Evolutionary conservation across 73 alveolate species (phyloP).

Genomic region (Diophrys sp.): DNA sequence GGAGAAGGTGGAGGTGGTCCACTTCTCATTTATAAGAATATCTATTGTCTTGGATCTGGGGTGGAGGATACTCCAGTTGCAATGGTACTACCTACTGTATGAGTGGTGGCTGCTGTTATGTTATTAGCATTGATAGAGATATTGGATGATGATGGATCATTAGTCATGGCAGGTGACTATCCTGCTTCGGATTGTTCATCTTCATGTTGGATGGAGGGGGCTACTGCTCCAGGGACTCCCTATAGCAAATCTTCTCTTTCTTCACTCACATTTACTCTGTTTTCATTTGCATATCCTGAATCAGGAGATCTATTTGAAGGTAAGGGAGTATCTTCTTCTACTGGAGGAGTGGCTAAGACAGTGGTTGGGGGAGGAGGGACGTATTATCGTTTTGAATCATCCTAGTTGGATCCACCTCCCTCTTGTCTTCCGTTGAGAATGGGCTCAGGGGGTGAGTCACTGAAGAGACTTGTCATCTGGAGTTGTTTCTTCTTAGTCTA

Average conservation of each 20-base stretch:
- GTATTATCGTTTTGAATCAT: too few relatives aligned
- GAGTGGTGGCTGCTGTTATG: not conserved
- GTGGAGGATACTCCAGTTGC: not conserved
- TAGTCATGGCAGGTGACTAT: too few relatives aligned
- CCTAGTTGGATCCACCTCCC: too few relatives aligned
- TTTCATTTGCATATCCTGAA: not conserved
- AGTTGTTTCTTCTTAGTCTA: not conserved
- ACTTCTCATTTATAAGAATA: not conserved
- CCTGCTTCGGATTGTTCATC: too few relatives aligned
- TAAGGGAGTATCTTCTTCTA: not conserved
- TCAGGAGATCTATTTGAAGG: not conserved
- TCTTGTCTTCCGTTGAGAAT: too few relatives aligned
- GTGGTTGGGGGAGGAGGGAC: not conserved
- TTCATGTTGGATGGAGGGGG: too few relatives aligned
- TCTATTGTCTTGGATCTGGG: not conserved
- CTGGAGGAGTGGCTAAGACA: not conserved
- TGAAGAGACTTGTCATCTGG: too few relatives aligned
- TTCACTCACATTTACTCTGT: not conserved
- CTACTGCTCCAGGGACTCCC: too few relatives aligned
- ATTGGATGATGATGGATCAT: too few relatives aligned
- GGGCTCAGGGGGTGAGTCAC: too few relatives aligned
- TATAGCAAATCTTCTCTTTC: not conserved
- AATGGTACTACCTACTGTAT: not conserved
- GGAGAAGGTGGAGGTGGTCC: slow-evolving; percentile 3
- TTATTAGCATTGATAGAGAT: not conserved